Base-by-base conservation (phyloP, 257 asterid species). In the Capsicum rhomboideum region DNA sequence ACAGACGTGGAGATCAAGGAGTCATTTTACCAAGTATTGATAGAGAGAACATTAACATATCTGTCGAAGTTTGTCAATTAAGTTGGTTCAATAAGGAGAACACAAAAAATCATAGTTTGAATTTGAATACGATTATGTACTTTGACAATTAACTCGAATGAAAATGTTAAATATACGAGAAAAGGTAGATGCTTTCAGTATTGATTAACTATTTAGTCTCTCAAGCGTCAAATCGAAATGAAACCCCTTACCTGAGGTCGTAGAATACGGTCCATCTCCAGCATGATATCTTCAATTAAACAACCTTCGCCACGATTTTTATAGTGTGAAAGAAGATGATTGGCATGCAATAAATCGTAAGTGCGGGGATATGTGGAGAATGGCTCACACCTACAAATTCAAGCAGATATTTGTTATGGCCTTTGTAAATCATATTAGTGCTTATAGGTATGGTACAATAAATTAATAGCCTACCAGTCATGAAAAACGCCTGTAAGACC, bases 331-430 rank as follows among this genome's bases (percentile, higher is more conserved):
- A 97, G 90, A 61, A 97, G 89, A 63, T 88, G 90, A 84, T 90
- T 87, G 83, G 90, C 86, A 86, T 86, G 89, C 72, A 86, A 69
- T 77, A 97, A 89, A 87, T 97, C 98, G 17, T 94, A 97, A 0
- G 99, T 54, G 46, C 99, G 98, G 11, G 99, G 99, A 85, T 97
- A 94, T 61, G 98, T 97, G 29, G 99, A 97, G 90, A 97, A 97
- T 49, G 97, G 93, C 84, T 94, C 98, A 55, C 98, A 97, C 98
- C 98, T 94, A 87, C 81, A 83, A 50, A 66, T 82, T 80, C 10
- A 49, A 78, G 44, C 29, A 78, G 14, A 83, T 69, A 56, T 34
- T 85, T 46, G 63, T 66, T 82, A 42, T 20, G 29, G 31, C 28
- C 37, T 14, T 61, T 46, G 26, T 28, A 29, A 63, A n/a, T 61